A percentile compares a stretch with the other conserved stretches of the same genome.
These are phyloP conservation scores for Coemansia sp. DNA, from an alignment of 192 early-diverging fungal genomes.

Conservation along the genomic window DNA sequence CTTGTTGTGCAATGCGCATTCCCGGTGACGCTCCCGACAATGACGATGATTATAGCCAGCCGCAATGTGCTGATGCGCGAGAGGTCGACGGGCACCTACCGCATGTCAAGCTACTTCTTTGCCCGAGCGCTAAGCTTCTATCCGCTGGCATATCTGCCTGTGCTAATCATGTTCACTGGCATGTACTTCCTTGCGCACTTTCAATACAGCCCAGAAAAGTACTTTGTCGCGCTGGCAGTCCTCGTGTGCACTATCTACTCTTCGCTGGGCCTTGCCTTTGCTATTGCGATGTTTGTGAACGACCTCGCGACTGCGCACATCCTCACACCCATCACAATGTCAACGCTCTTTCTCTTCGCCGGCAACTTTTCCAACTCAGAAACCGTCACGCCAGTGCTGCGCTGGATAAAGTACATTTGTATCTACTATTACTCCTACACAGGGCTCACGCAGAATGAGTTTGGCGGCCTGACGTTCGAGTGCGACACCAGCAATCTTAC, in stretches of 20 bases:
- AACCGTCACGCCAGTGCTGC: no score
- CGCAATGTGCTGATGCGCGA: no score
- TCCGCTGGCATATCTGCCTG: slow-evolving; percentile 28
- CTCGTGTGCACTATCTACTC: slow-evolving; percentile 22
- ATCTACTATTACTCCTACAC: no score
- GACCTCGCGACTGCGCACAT: slow-evolving; percentile 29
- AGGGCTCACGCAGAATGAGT: no score
- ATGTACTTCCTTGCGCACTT: slow-evolving; percentile 34
- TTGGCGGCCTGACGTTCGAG: no score
- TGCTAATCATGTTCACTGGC: slow-evolving; percentile 24
- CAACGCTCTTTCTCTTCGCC: slow-evolving; percentile 33
- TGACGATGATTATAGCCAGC: slow-evolving; percentile 36
- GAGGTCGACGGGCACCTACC: no score
- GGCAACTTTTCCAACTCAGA: no score
- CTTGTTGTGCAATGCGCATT: slow-evolving; percentile 47
- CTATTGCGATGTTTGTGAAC: slow-evolving; percentile 22
- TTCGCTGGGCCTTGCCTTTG: slow-evolving; percentile 29
- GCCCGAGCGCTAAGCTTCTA: slow-evolving; percentile 57
- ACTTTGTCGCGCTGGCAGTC: slow-evolving; percentile 29
- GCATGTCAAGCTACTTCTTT: no score
- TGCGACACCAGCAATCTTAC: slow-evolving; percentile 34
- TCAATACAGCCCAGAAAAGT: slow-evolving; percentile 27
- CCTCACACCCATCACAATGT: slow-evolving; percentile 19
- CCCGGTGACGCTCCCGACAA: slow-evolving; percentile 56
- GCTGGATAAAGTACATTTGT: no score